phyloP scores from a whole-genome alignment of 495 filamentous ascomycete genomes.

The Lasiosphaeria hispida region DNA sequence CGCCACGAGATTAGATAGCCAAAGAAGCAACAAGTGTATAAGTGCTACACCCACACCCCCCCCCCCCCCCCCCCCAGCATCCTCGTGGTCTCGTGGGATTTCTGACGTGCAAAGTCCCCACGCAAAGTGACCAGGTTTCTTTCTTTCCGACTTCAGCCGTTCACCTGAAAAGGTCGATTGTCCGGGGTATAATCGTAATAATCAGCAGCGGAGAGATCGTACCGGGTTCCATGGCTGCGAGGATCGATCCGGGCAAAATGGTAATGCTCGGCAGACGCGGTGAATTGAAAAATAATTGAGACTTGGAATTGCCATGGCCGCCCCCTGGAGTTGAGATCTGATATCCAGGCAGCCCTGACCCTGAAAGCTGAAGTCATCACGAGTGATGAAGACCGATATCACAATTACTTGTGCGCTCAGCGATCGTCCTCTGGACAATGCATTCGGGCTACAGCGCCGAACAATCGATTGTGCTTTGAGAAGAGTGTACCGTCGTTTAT shows the following conservation, averaged over 20 bases:
- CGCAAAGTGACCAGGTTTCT: no score
- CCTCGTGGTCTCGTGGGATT: not conserved
- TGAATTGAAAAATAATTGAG: conserved; percentile 5
- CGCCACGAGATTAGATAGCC: conserved; percentile 30
- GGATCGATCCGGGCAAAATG: conserved; percentile 6
- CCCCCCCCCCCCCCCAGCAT: not conserved
- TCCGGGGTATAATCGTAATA: conserved; percentile 9
- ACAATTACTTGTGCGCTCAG: not conserved
- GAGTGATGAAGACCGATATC: conserved; percentile 3
- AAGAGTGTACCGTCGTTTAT: no score
- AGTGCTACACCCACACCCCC: conserved; percentile 8
- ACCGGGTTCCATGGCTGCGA: conserved; percentile 5
- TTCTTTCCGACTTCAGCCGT: conserved; percentile 15
- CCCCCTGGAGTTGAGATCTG: conserved; percentile 4
- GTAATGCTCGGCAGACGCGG: conserved; percentile 20
- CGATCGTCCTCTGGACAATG: no score
- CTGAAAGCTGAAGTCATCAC: not conserved
- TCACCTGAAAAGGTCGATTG: not conserved
- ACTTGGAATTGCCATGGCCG: not conserved
- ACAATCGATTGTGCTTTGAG: no score
- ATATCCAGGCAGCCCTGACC: conserved; percentile 6
- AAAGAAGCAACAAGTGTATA: conserved; percentile 8
- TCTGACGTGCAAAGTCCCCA: not conserved
- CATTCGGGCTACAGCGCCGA: no score
- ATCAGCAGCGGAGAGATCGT: conserved; percentile 5